Evolutionary conservation across 768 basidiomycete genomes (phyloP).

Genomic region (Russula dissimulans): DNA sequence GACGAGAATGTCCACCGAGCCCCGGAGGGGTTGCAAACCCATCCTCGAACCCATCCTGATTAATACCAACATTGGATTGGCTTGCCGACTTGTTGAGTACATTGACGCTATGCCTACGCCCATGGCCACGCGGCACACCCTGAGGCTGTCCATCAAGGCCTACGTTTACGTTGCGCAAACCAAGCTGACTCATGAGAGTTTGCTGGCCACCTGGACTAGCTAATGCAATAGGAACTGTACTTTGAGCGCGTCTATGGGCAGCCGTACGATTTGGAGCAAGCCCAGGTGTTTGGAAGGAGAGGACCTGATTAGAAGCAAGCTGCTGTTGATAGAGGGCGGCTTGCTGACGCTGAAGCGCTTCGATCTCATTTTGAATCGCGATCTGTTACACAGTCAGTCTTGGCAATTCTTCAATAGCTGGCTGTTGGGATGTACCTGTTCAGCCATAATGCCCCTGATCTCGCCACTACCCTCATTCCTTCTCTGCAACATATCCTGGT

Average conservation of each 20-base stretch:
- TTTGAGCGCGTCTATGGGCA: constrained; percentile 77
- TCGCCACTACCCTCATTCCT: constrained; percentile 60
- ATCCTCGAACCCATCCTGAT: constrained; percentile 72
- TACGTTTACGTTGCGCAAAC: constrained; percentile 45
- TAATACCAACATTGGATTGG: constrained; percentile 39
- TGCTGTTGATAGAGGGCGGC: constrained; percentile 86
- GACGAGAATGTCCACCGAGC: constrained; percentile 63
- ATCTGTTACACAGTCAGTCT: constrained; percentile 39
- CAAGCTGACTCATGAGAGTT: constrained; percentile 62
- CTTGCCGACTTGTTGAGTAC: constrained; percentile 67
- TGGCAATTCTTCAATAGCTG: neutral
- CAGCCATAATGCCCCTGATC: constrained; percentile 86
- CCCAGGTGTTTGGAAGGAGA: constrained; percentile 71
- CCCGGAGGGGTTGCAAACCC: constrained; percentile 55
- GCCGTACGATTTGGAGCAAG: constrained; percentile 50
- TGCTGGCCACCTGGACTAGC: constrained; percentile 36
- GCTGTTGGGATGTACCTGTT: constrained; percentile 55
- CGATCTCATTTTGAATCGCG: constrained; percentile 84
- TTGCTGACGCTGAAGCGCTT: constrained; percentile 83
- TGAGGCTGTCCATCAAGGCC: constrained; percentile 56
- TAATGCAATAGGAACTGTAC: constrained; percentile 57
- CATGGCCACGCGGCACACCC: constrained; percentile 73
- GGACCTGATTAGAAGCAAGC: constrained; percentile 76
- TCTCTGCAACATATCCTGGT: constrained; percentile 35
- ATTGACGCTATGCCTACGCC: constrained; percentile 84